These are phyloP conservation scores for Craspedostauros australis DNA, from an alignment of 108 stramenopile species.

Conservation along the genomic window DNA sequence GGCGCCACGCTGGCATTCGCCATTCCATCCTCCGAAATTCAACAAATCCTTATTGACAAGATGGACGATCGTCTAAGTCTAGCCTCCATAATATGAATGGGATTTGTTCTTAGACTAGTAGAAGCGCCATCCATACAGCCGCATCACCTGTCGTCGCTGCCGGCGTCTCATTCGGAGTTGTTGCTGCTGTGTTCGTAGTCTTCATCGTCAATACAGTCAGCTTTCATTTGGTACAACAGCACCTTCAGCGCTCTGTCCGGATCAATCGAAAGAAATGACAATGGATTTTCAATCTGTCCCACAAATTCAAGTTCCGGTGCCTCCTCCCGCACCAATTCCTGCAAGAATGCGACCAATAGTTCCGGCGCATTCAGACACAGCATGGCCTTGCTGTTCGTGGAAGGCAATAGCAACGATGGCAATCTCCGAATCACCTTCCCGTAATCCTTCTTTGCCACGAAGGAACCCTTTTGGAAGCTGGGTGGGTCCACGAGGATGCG, in stretches of 20 bases:
- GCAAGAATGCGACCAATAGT: slow-evolving; percentile 14
- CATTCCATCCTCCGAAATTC: too few species aligned
- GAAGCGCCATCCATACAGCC: too few species aligned
- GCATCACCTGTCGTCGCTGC: too few species aligned
- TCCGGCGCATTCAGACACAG: slow-evolving; percentile 42
- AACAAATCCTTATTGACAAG: too few species aligned
- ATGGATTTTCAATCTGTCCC: slow-evolving; percentile 14
- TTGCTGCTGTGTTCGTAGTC: too few species aligned
- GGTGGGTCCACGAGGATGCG: slow-evolving; percentile 27
- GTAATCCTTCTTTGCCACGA: slow-evolving; percentile 35
- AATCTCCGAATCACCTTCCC: slow-evolving; percentile 27
- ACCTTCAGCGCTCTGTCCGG: slow-evolving; percentile 10
- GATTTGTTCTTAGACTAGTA: too few species aligned
- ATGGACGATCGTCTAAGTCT: too few species aligned
- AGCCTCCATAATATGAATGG: too few species aligned
- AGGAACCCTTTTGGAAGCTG: slow-evolving; percentile 30
- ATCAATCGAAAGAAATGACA: not conserved
- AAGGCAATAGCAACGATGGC: slow-evolving; percentile 20
- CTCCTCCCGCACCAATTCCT: slow-evolving; percentile 14
- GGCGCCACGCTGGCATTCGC: too few species aligned
- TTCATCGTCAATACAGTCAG: too few species aligned
- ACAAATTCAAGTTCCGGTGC: slow-evolving; percentile 22
- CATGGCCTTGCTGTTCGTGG: slow-evolving; percentile 13
- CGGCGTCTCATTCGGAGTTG: too few species aligned
- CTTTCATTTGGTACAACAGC: slow-evolving; percentile 4